Evolutionary conservation across 75 land plant genomes (phyloP), one percentile per base, ranked within the genome.

Genomic region (Pinus albicaulis): DNA sequence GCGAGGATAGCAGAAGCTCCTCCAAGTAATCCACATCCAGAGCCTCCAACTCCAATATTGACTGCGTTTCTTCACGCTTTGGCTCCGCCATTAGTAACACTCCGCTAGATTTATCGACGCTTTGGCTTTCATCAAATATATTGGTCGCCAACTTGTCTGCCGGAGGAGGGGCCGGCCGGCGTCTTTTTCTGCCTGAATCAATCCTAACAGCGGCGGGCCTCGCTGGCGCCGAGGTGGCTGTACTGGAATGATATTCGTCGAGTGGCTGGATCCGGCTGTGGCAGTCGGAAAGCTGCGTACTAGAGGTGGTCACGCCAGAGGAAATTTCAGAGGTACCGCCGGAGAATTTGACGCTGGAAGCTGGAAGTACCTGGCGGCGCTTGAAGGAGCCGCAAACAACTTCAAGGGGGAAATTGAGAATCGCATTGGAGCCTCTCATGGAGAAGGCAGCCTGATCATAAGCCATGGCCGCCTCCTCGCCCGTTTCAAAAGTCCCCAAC

Each of bases 401-500:
- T 16, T 71, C 73, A 10, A 15, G 22, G 73, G 76, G 76, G 68
- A 85, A 85, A 56, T 85, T 85, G n/a, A 85, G 79, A 74, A 85
- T 78, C 0, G 86, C 86, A 17, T 70, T 61, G 10, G 81, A 71
- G 59, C 86, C 86, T 23, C 86, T 81, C 58, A 85, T 84, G n/a
- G 71, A 62, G 77, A 85, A 63, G 31, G 86, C 86, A 31, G 86
- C 86, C n/a, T 76, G 57, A 20, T 85, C 86, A 20, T 85, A 85
- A 16, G 79, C 79, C 57, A 71, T 52, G 36, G 79, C 75, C 3
- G 79, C 79, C 55, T 78, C 77, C 12, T 38, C 86, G 74, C 22
- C 86, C 58, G 44, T 85, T 62, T 78, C 75, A 86, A 85, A 85
- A 28, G 86, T 85, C 15, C 86, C 86, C 58, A 85, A 60, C 86